Evolutionary conservation across 2,329 filamentous ascomycete genomes (phyloP).

Genomic region (Penicillium sp.): DNA sequence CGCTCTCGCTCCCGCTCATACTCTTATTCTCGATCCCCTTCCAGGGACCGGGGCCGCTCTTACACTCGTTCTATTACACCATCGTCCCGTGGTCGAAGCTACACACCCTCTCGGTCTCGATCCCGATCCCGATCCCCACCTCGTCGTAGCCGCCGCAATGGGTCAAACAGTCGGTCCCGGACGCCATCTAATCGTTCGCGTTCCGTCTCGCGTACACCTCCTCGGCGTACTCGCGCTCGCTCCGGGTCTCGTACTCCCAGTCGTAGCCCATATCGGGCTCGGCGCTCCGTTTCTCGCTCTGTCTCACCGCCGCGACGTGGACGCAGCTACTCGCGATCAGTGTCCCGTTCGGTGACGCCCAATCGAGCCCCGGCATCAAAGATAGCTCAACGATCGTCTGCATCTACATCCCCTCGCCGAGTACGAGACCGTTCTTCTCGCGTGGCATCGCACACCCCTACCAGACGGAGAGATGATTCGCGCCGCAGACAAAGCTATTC

Average conservation of each 20-base stretch:
- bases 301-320: conserved; percentile 31
- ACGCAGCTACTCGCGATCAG: conserved; percentile 34
- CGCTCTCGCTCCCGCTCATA: conserved; percentile 47
- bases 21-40: conserved; percentile 39
- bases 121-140: conserved; percentile 40
- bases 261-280: conserved; percentile 22
- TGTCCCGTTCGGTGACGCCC: conserved; percentile 29
- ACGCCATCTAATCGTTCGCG: conserved; percentile 23
- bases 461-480: conserved; percentile 19
- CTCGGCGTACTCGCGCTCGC: conserved; percentile 25
- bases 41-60: conserved; percentile 32
- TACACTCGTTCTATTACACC: conserved; percentile 34
- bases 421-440: conserved; percentile 22
- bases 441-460: conserved; percentile 27
- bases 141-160: conserved; percentile 28
- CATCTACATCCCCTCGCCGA: conserved; percentile 30
- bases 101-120: conserved; percentile 38
- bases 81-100: conserved; percentile 35
- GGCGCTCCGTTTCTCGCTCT: conserved; percentile 36
- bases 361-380: conserved; percentile 19
- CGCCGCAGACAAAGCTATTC: conserved; percentile 24
- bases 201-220: conserved; percentile 30
- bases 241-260: conserved; percentile 29
- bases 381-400: conserved; percentile 23
- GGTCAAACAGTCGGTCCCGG: conserved; percentile 37